Evolutionary conservation across 129 eudicot genomes (phyloP), one percentile per base, ranked within the genome.

Genomic region (Helianthus tuberosus): DNA sequence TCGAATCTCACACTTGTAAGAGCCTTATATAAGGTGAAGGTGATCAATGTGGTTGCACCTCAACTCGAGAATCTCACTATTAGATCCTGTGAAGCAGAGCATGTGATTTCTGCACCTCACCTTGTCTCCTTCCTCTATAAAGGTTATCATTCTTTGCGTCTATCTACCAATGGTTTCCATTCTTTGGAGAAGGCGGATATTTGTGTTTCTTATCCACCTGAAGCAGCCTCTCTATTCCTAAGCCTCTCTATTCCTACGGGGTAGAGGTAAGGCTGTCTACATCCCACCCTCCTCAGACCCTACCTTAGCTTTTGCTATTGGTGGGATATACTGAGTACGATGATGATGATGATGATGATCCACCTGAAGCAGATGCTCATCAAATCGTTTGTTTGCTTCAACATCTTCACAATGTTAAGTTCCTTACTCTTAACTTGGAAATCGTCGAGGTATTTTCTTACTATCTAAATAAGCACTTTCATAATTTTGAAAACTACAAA

Each of bases 111-210:
- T 11, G 72, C 82, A 71, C 76, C 59, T 11, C 5, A 10, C 14
- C 76, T 77, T 43, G 41, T 36, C 29, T 77, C 77, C 17, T 78
- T 78, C 14, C 5, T 8, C 20, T 25, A 8, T 32, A 11, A 29
- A 44, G 41, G 49, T 29, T 8, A 5, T 73, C 4, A 0, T 17
- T 13, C 14, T 11, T 15, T 36, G 52, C 39, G 49, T 8, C 13
- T 57, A 3, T 46, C 32, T n/a, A 20, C 75, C 3, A 44, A 69
- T 0, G 74, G 53, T 59, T 12, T 76, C 14, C 69, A 13, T 29
- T 57, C 15, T 32, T 48, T 69, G 70, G 35, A 77, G 62, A 68
- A 69, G 52, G 75, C 64, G 61, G 46, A 69, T 61, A 27, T 69
- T 0, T 51, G 53, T 75, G 3, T 64, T 6, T 4, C 1, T 63